phyloP scores from a whole-genome alignment of 169 alveolate species.

The Eimeria mitis region DNA sequence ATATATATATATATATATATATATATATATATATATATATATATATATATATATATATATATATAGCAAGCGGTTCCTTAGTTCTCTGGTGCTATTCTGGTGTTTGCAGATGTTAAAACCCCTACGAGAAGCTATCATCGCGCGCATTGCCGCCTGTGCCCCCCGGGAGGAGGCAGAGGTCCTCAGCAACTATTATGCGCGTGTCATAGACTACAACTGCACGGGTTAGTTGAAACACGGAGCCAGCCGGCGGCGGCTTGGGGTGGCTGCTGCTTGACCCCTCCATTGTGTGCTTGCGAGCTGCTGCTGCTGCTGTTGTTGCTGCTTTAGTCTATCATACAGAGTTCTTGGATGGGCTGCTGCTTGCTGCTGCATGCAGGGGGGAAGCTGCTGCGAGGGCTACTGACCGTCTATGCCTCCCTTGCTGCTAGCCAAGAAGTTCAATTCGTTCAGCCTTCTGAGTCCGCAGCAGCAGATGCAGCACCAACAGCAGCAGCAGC shows the following conservation, averaged over 20 bases:
- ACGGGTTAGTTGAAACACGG: neutral
- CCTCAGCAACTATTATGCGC: slow-evolving; percentile 40
- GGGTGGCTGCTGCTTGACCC: neutral
- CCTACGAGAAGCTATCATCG: slow-evolving; percentile 5
- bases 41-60: no score
- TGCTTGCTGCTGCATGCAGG: slow-evolving; percentile 71
- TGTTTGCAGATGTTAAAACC: slow-evolving; percentile 30
- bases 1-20: no score
- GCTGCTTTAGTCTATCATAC: neutral
- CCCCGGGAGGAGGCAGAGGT: slow-evolving; percentile 35
- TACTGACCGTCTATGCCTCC: slow-evolving; percentile 78
- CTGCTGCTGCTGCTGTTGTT: slow-evolving; percentile 2
- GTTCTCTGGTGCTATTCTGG: neutral
- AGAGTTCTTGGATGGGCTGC: neutral
- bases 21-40: no score
- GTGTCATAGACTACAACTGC: slow-evolving; percentile 79
- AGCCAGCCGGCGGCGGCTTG: neutral
- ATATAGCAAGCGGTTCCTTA: no score
- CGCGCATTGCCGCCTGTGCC: slow-evolving; percentile 27
- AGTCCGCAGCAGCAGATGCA: slow-evolving; percentile 15
- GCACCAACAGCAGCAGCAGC: slow-evolving; percentile 20
- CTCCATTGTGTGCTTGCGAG: neutral
- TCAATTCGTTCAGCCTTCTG: neutral
- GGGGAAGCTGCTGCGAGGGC: slow-evolving; percentile 84
- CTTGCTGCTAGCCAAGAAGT: slow-evolving; percentile 37